phyloP scores from a whole-genome alignment of 2,329 filamentous ascomycete genomes.

The Pezicula carpinea region DNA sequence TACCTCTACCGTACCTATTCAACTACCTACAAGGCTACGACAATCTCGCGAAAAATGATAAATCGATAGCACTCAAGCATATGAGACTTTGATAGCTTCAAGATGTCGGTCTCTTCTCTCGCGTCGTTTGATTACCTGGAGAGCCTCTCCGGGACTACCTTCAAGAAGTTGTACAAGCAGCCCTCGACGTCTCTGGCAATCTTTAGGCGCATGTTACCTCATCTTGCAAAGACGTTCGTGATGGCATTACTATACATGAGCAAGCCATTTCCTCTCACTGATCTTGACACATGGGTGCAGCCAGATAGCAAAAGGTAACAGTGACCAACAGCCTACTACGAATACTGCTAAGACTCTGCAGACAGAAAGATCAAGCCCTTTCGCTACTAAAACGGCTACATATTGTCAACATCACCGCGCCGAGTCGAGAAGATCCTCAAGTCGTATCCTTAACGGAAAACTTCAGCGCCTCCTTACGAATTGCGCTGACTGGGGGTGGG shows the following conservation, averaged over 20 bases:
- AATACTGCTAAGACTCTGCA: conserved; percentile 28
- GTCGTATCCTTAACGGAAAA: conserved; percentile 74
- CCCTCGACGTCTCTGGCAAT: conserved; percentile 93
- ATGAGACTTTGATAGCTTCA: conserved; percentile 13
- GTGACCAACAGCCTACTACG: conserved; percentile 10
- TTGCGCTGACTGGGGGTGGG: conserved; percentile 84
- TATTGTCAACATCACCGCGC: conserved; percentile 66
- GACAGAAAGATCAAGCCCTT: conserved; percentile 79
- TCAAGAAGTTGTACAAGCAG: conserved; percentile 89
- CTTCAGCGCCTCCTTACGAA: conserved; percentile 77
- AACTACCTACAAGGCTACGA: conserved; percentile 1
- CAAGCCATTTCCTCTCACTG: conserved; percentile 68
- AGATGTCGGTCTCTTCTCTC: conserved; percentile 42
- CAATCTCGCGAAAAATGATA: conserved; percentile 16
- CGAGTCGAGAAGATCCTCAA: conserved; percentile 57
- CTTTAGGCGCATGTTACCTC: conserved; percentile 93
- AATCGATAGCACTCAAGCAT: conserved; percentile 11
- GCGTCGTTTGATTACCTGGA: conserved; percentile 86
- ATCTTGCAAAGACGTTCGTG: conserved; percentile 90
- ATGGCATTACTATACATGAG: conserved; percentile 94
- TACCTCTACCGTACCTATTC: too few species aligned
- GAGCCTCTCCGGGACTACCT: conserved; percentile 82
- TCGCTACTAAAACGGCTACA: conserved; percentile 80
- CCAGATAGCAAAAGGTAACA: conserved; percentile 53
- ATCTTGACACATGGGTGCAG: conserved; percentile 83